Percentiles rank a stretch among this genome's conserved stretches.
Evolutionary conservation across 805 yeast genomes (phyloP).

Genomic region (Zygosaccharomyces rouxii): DNA sequence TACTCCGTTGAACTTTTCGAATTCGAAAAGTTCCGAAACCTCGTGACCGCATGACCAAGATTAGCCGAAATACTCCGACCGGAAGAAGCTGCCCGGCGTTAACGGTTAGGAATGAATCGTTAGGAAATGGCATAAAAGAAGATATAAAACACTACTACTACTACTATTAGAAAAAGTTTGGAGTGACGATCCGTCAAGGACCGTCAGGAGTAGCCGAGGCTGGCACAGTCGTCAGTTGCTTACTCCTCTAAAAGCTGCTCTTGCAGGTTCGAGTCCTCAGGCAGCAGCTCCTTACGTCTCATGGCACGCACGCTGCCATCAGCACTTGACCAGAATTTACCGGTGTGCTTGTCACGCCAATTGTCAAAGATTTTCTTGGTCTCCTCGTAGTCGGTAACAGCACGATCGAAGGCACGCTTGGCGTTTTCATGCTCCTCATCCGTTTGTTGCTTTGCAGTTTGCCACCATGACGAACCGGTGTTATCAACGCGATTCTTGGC

Average conservation of each 20-base stretch:
- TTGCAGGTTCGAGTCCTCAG: conserved; percentile 9
- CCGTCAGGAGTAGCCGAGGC: no score
- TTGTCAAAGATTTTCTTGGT: conserved; percentile 20
- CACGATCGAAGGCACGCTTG: conserved; percentile 28
- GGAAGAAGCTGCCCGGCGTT: neutral
- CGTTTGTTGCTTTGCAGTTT: conserved; percentile 38
- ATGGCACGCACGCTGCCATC: conserved; percentile 20
- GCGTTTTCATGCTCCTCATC: conserved; percentile 35
- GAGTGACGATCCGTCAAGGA: no score
- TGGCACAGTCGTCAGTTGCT: no score
- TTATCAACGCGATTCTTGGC: conserved; percentile 36
- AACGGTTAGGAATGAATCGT: neutral
- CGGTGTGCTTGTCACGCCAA: conserved; percentile 31
- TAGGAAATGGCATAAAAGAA: neutral
- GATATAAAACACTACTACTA: neutral
- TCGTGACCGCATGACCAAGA: neutral
- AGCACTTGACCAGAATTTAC: conserved; percentile 33
- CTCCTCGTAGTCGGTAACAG: conserved; percentile 32
- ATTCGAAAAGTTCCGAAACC: neutral
- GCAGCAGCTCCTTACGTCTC: conserved; percentile 11
- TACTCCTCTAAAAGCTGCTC: conserved; percentile 15
- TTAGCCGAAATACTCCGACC: neutral
- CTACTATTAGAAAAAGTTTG: neutral
- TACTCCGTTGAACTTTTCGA: neutral
- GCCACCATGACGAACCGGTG: conserved; percentile 36